phyloP scores from a whole-genome alignment of 1,284 basidiomycete genomes.

The Macrocybe sp. region DNA sequence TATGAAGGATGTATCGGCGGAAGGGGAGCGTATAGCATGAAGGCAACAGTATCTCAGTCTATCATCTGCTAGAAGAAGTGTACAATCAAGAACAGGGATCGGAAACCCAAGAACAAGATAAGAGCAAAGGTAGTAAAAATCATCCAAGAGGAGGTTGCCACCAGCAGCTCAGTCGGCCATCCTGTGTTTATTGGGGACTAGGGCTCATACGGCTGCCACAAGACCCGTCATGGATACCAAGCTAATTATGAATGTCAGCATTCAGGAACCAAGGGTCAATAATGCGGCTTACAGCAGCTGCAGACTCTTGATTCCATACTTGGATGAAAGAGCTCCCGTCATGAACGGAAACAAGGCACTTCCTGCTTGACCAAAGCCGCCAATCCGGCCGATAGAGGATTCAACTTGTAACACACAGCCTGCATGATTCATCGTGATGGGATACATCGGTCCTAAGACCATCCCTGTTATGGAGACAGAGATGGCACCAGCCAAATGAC shows the following conservation, averaged over 20 bases:
- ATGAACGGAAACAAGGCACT: slow-evolving; percentile 64
- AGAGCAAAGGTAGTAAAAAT: no score
- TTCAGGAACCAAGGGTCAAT: neutral
- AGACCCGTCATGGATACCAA: slow-evolving; percentile 18
- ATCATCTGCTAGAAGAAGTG: no score
- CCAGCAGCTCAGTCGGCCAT: no score
- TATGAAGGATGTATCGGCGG: no score
- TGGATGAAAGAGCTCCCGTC: slow-evolving; percentile 50
- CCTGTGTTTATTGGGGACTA: slow-evolving; percentile 12
- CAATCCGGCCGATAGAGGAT: slow-evolving; percentile 65
- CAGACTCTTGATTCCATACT: slow-evolving; percentile 49
- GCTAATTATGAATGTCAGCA: slow-evolving; percentile 5
- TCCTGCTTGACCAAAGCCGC: slow-evolving; percentile 62
- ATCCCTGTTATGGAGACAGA: slow-evolving; percentile 45
- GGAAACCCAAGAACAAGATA: no score
- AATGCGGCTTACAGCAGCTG: slow-evolving; percentile 48
- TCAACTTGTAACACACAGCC: slow-evolving; percentile 51
- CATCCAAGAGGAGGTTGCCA: no score
- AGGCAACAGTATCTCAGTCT: no score
- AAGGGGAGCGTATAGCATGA: no score
- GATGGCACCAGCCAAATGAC: slow-evolving; percentile 57
- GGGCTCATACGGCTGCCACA: slow-evolving; percentile 18
- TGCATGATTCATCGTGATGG: slow-evolving; percentile 59
- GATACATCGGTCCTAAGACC: slow-evolving; percentile 58
- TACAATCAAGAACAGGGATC: no score